These are phyloP conservation scores for Scheffersomyces ergatensis DNA, from an alignment of 805 yeast species.

Conservation along the genomic window DNA sequence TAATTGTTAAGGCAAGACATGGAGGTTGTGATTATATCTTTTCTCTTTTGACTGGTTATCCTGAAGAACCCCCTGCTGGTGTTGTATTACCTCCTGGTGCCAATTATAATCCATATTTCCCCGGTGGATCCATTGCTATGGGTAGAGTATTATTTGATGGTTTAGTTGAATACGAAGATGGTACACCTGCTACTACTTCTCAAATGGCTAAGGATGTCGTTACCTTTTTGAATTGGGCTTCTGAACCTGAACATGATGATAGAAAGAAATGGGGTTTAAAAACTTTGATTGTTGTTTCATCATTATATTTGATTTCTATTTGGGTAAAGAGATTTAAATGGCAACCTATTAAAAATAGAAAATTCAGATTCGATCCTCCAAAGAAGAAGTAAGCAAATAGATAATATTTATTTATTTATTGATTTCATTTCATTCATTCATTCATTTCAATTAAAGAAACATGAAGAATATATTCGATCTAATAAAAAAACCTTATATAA, in stretches of 20 bases:
- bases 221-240: constrained; percentile 95
- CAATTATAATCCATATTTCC: constrained; percentile 99
- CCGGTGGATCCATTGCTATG: constrained; percentile 99
- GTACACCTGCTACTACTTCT: constrained; percentile 96
- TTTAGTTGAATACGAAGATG: constrained; percentile 97
- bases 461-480: too few relatives aligned
- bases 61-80: constrained; percentile 99
- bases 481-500: too few relatives aligned
- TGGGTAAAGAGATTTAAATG: constrained; percentile 98
- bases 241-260: constrained; percentile 98
- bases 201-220: constrained; percentile 99
- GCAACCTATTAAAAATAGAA: constrained; percentile 93
- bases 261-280: constrained; percentile 96
- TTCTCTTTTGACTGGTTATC: constrained; percentile 94
- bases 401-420: too few relatives aligned
- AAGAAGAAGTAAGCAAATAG: constrained; percentile 42
- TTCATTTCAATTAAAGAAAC: too few relatives aligned
- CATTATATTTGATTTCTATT: constrained; percentile 77
- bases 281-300: constrained; percentile 76
- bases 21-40: constrained; percentile 96
- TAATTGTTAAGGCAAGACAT: constrained; percentile 98
- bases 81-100: constrained; percentile 88
- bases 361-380: constrained; percentile 91
- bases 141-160: constrained; percentile 97
- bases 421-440: too few relatives aligned